Evolutionary conservation across 2,329 filamentous ascomycete genomes (phyloP), one percentile per base, ranked within the genome.

Genomic region (Beauveria asiatica): DNA sequence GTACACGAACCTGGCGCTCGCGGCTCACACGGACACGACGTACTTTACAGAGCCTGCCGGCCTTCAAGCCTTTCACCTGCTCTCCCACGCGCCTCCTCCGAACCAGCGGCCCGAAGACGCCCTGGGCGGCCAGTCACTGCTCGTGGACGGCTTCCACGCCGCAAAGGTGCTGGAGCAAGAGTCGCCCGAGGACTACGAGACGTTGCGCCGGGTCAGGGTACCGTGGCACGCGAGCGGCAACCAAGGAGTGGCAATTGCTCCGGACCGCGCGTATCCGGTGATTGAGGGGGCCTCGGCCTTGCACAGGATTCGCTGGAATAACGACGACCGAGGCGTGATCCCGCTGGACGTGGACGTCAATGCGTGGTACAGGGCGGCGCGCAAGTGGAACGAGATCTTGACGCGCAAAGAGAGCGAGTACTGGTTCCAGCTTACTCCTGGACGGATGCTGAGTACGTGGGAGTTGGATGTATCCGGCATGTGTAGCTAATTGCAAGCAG

Each of bases 21-120:
- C 85, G 21, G 87, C 89, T 1, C 94, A 99, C 73, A 97, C 93
- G 1, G 94, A 99, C 74, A 97, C 85, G 7, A 96, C 93, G 1
- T 97, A 99, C 74, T 97, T 97, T 75, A 92, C 85, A 23, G 93
- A 97, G 64, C 93, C 94, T 0, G 87, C 90, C 2, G 91, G 93
- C 10, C 81, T 99, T 39, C 94, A 99, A 72, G 86, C 94, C 27
- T 95, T 99, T 73, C 94, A 99, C 70, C 79, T 97, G 51, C 82
- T 97, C 30, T 94, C 90, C 0, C 87, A 85, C 8, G 74, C 80
- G 2, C 82, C 84, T 23, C 71, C 72, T 3, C 65, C 68, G 1
- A 67, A 68, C n/a, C 60, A 64, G n/a, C 62, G 65, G 61, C 73
- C 65, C 61, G 77, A 67, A 16, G 69, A 71, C 1, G 68, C 62